A percentile compares a stretch with the other conserved stretches of the same genome.
Evolutionary conservation across 495 filamentous ascomycete species (phyloP).

Genomic region (Aspergillus homomorphus): DNA sequence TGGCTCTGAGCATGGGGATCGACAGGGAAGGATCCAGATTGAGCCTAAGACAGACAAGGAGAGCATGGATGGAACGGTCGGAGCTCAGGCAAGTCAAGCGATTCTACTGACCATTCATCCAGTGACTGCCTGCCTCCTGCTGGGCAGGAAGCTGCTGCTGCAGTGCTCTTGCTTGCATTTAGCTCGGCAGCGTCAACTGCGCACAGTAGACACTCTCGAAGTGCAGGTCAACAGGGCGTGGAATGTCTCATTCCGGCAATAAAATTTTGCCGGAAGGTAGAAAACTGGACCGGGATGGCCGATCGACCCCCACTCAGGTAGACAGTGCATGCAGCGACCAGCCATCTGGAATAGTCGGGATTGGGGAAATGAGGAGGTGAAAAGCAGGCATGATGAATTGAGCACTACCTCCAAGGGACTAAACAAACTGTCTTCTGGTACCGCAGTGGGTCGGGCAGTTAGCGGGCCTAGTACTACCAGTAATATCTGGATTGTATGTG

Average conservation of each 20-base stretch:
- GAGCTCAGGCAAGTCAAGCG: constrained; percentile 2
- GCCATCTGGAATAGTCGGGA: too few species aligned
- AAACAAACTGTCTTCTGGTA: background rate
- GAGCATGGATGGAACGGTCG: background rate
- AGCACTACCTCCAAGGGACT: background rate
- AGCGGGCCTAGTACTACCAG: too few species aligned
- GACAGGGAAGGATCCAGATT: background rate
- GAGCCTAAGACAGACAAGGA: background rate
- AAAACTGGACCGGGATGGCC: background rate
- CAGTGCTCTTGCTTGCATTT: background rate
- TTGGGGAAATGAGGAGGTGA: background rate
- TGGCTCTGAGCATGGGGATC: background rate
- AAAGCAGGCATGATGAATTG: background rate
- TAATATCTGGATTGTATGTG: too few species aligned
- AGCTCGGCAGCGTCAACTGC: background rate
- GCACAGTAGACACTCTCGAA: background rate
- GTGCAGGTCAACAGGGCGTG: too few species aligned
- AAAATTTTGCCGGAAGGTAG: background rate
- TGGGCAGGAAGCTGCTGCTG: background rate
- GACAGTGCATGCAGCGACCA: background rate
- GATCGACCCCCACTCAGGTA: background rate
- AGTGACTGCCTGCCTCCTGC: background rate
- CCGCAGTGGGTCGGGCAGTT: too few species aligned
- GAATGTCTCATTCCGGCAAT: background rate
- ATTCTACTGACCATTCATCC: background rate